A percentile compares a stretch with the other conserved stretches of the same genome.
These are phyloP conservation scores for Leucogyrophana mollusca DNA, from an alignment of 768 basidiomycete species.

Conservation along the genomic window DNA sequence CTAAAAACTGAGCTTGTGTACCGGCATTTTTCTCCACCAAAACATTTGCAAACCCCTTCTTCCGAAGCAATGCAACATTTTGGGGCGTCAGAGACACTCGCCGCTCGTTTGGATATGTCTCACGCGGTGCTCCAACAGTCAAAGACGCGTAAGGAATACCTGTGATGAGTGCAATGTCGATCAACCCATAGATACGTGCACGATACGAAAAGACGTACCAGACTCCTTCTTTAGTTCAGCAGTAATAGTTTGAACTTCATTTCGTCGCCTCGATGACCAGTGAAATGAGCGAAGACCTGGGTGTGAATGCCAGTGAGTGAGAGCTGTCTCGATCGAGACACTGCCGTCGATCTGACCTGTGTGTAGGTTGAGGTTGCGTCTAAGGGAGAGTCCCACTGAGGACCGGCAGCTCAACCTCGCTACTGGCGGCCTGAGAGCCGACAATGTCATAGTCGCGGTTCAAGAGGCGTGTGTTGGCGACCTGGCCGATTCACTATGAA, in stretches of 20 bases:
- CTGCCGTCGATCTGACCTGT: constrained; percentile 16
- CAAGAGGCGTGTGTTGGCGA: constrained; percentile 13
- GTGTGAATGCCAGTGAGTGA: constrained; percentile 2
- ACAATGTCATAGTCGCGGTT: constrained; percentile 28
- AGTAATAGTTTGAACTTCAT: constrained; percentile 8
- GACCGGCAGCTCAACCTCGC: constrained; percentile 21
- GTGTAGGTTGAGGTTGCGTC: constrained; percentile 16
- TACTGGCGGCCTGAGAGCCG: constrained; percentile 28
- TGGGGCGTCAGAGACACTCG: constrained; percentile 82
- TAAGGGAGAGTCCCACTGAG: constrained; percentile 10
- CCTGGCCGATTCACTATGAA: too few species aligned
- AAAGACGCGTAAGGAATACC: constrained; percentile 69
- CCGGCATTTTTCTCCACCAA: constrained; percentile 77
- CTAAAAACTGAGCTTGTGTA: constrained; percentile 70
- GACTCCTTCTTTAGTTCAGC: constrained; percentile 20
- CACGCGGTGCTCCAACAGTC: constrained; percentile 73
- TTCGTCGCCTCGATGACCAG: constrained; percentile 24
- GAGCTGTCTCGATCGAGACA: background rate
- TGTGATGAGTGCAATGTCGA: constrained; percentile 16
- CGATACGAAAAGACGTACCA: constrained; percentile 16
- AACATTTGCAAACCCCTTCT: constrained; percentile 78
- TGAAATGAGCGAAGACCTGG: constrained; percentile 31
- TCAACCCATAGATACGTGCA: background rate
- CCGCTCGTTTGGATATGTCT: constrained; percentile 74
- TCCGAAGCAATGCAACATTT: constrained; percentile 69